Evolutionary conservation across 2,329 filamentous ascomycete genomes (phyloP), one percentile per base, ranked within the genome.

Genomic region (Ramularia endophylla): DNA sequence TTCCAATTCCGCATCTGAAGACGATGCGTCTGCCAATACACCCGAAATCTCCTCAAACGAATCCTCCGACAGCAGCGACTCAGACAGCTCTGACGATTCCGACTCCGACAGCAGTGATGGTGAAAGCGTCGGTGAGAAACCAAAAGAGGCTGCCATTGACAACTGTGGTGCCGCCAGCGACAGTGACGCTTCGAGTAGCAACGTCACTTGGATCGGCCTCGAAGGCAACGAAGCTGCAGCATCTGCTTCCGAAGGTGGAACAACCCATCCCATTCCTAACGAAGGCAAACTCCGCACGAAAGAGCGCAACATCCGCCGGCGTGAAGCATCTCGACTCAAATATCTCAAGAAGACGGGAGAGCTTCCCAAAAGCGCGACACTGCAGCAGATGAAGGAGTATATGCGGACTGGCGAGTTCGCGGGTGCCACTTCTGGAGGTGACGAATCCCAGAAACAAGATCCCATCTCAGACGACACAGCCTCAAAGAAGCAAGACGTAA

Each of bases 241-340:
- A 12, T 31, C 36, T n/a, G 17, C 15, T 22, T 4, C 13, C 15
- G 6, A 34, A 34, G 9, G 32, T 17, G 17, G 34, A 18, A 13
- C 28, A 20, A 33, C 32, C n/a, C n/a, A 35, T 20, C 16, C 15
- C n/a, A 20, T 47, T 19, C 54, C 76, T 31, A 69, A 70, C 4
- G 39, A 68, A 44, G 80, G 80, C 12, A 68, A 66, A 22, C 50
- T 56, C 16, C 52, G 58, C 13, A 84, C 80, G 0, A 70, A 71
- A 37, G 63, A 63, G 17, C 73, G 78, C 46, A 84, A 84, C 49
- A 54, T 63, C 20, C 69, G 80, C 28, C 69, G 70, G 29, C 72
- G 71, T 41, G 61, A 72, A 38, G 61, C 66, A 28, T 71, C 71
- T 42, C 65, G 65, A 42, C 62, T 83, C 8, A 61, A 64, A 3